Evolutionary conservation across 257 asterid genomes (phyloP).

Genomic region (Haberlea rhodopensis): DNA sequence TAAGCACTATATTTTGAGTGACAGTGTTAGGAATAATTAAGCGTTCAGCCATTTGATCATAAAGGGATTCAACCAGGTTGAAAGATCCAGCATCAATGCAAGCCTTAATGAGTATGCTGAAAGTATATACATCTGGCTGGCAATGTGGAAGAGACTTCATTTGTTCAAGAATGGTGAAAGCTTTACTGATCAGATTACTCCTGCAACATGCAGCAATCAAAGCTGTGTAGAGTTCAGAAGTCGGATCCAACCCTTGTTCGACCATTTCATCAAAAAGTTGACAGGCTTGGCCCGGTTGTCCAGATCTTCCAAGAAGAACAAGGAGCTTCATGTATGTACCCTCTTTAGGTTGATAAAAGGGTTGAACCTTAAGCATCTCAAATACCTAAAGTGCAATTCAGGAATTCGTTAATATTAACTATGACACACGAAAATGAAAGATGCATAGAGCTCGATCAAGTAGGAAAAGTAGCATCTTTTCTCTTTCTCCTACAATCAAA

Average conservation of each 20-base stretch:
- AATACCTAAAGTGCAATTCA: conserved; percentile 50
- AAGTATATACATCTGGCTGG: conserved; percentile 88
- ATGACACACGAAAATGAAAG: not conserved
- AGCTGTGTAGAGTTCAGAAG: conserved; percentile 73
- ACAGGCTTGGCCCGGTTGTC: conserved; percentile 77
- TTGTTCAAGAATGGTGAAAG: conserved; percentile 54
- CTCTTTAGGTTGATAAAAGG: conserved; percentile 81
- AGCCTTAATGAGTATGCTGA: conserved; percentile 78
- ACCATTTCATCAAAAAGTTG: conserved; percentile 77
- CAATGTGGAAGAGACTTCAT: conserved; percentile 71
- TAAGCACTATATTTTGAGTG: conserved; percentile 78
- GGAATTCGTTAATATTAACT: not conserved
- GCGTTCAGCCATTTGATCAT: conserved; percentile 60
- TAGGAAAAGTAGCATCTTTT: not conserved
- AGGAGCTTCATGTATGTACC: conserved; percentile 89
- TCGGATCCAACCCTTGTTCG: conserved; percentile 71
- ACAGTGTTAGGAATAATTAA: conserved; percentile 76
- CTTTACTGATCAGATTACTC: conserved; percentile 67
- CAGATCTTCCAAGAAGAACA: conserved; percentile 84
- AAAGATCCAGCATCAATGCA: conserved; percentile 63
- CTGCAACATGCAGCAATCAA: conserved; percentile 73
- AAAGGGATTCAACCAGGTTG: conserved; percentile 70
- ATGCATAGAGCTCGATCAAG: conserved; percentile 7
- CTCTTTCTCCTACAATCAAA: not conserved
- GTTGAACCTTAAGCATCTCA: conserved; percentile 75